Evolutionary conservation across 768 basidiomycete species (phyloP), one percentile per base, ranked within the genome.

Genomic region (Podaxis mareebaensis): DNA sequence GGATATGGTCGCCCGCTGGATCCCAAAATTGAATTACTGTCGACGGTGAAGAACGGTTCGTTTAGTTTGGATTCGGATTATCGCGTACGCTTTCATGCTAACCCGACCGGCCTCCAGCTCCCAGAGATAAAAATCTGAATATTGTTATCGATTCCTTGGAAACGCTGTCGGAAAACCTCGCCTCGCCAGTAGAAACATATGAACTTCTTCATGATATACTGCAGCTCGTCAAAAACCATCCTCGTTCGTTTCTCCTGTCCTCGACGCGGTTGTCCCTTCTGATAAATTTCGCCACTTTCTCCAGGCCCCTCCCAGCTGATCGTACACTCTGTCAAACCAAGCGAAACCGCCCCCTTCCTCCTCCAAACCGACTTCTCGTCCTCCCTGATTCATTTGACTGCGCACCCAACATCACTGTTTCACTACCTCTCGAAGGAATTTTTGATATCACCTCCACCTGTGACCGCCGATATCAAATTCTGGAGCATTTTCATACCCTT

Each of bases 401-500:
- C 89, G 0, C 90, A 93, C 69, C 90, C 93, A 2, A 82, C 91
- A 0, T 77, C 79, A 1, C 81, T 97, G 58, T 76, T 98, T 39
- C 71, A 70, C 6, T 85, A 93, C 69, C 76, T 99, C 54, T 82
- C 91, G 1, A 80, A 78, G 28, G 85, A 86, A 7, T 95, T 92
- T 71, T 79, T 92, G 52, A 84, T 86, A 1, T 84, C 82, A 0
- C 92, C 93, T 0, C 90, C 91, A 1, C 85, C 90, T 7, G 75
- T 79, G 44, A 83, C 85, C 8, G 68, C 83, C 0, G 76, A 80
- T n/a, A 77, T 82, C 39, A 92, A 92, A 69, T 96, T 95, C 75
- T 95, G 91, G 92, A 78, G 79, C 40, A 79, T 93, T 11, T 92
- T 96, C 69, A 73, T 86, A 7, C 89, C 91, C 0, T 72, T 92